Percentiles rank a stretch among this genome's conserved stretches.
phyloP scores from a whole-genome alignment of 305 asterid genomes.

The Solanum hybrid region DNA sequence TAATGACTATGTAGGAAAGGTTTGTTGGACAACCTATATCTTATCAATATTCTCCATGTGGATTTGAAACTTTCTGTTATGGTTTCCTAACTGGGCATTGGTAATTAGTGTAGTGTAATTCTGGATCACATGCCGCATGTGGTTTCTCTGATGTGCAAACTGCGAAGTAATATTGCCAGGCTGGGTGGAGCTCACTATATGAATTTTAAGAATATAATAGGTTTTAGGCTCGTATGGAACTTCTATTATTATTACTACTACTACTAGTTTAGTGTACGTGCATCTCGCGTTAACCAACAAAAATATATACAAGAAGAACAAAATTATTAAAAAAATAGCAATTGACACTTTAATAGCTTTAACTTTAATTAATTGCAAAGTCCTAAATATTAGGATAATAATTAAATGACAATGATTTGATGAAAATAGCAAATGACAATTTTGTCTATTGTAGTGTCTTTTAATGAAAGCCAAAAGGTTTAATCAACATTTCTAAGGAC shows the following conservation, averaged over 20 bases:
- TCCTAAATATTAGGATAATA: neutral
- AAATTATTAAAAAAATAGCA: neutral
- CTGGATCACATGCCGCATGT: neutral
- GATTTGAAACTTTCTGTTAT: conserved; percentile 1
- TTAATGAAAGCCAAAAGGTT: neutral
- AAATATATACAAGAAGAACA: neutral
- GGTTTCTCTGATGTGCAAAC: neutral
- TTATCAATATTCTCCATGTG: neutral
- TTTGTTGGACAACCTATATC: conserved; percentile 16
- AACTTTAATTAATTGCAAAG: neutral
- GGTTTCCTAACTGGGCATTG: neutral
- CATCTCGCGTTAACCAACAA: neutral
- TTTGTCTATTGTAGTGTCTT: neutral
- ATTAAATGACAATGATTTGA: neutral
- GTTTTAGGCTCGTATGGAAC: neutral
- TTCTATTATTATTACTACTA: neutral
- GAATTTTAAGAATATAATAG: neutral
- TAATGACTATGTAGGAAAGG: conserved; percentile 97
- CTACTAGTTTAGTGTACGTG: neutral
- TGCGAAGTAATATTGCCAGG: neutral
- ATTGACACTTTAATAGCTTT: neutral
- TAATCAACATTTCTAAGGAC: neutral
- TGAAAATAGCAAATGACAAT: neutral
- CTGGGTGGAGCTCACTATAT: neutral
- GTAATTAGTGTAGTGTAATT: neutral